A percentile compares a stretch with the other conserved stretches of the same genome.
phyloP scores from a whole-genome alignment of 495 filamentous ascomycete species.

The Gamarada debralockiae region DNA sequence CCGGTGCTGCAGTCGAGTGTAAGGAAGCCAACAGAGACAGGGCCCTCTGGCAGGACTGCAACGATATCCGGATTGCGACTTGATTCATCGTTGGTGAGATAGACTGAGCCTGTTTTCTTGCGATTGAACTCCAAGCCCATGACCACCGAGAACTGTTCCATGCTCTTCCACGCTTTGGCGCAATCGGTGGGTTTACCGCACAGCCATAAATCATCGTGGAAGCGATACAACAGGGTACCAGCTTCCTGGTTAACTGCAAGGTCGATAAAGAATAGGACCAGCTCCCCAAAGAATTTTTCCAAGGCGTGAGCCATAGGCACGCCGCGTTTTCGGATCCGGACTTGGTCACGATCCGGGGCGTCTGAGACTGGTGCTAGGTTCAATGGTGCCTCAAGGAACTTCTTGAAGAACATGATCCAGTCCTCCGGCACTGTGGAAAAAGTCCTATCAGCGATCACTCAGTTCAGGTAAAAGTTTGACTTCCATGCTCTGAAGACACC shows the following conservation, averaged over 20 bases:
- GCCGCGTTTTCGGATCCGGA: constrained; percentile 48
- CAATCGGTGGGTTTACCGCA: constrained; percentile 54
- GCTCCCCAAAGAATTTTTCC: constrained; percentile 58
- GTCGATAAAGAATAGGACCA: constrained; percentile 64
- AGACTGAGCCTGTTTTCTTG: constrained; percentile 58
- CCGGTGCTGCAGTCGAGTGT: constrained; percentile 48
- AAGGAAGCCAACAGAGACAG: constrained; percentile 62
- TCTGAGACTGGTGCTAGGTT: constrained; percentile 50
- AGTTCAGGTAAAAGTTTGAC: too few relatives aligned
- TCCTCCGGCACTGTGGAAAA: too few relatives aligned
- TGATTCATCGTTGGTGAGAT: constrained; percentile 24
- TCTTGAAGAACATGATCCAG: constrained; percentile 60
- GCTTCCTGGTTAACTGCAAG: constrained; percentile 59
- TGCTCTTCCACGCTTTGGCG: constrained; percentile 53
- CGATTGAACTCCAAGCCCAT: constrained; percentile 59
- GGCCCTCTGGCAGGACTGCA: constrained; percentile 45
- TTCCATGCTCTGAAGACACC: too few relatives aligned
- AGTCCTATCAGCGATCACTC: too few relatives aligned
- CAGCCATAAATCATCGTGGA: constrained; percentile 71
- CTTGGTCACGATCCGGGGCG: constrained; percentile 15
- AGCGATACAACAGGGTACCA: constrained; percentile 53
- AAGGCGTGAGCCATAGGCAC: constrained; percentile 61
- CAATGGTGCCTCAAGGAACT: constrained; percentile 57
- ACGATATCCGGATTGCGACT: constrained; percentile 21
- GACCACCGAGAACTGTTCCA: constrained; percentile 49